phyloP scores from a whole-genome alignment of 306 rosid species.

The Alnus rubra region DNA sequence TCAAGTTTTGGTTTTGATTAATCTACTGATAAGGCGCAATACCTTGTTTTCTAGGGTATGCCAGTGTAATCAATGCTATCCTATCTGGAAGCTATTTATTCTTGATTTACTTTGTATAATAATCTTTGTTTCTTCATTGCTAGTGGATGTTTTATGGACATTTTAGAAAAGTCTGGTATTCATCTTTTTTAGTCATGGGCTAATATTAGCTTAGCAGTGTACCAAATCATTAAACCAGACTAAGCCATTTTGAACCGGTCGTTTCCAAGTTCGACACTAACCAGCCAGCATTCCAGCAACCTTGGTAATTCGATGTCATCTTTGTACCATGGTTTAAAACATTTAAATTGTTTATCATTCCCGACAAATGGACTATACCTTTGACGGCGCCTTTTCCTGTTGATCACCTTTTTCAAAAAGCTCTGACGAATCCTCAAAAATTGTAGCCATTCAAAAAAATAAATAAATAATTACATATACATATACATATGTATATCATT shows the following conservation, averaged over 20 bases:
- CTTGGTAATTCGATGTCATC: background rate
- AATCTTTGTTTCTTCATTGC: background rate
- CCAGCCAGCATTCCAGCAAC: background rate
- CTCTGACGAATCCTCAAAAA: background rate
- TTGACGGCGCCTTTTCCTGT: background rate
- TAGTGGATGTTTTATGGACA: background rate
- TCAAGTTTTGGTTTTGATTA: conserved; percentile 1
- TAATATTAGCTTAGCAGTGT: too few relatives aligned
- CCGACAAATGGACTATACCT: background rate
- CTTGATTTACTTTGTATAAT: background rate
- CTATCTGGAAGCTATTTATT: background rate
- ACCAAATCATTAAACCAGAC: background rate
- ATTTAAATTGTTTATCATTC: background rate
- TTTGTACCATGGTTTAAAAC: background rate
- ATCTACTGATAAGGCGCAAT: background rate
- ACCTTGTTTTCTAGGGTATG: background rate
- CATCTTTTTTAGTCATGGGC: background rate
- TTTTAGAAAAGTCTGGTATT: background rate
- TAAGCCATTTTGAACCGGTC: background rate
- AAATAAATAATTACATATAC: background rate
- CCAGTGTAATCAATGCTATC: background rate
- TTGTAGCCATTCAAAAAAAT: too few relatives aligned
- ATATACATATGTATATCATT: too few relatives aligned
- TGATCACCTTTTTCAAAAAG: background rate
- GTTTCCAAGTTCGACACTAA: background rate